These are phyloP conservation scores for Juncus effusus DNA, from an alignment of 176 grass and related monocot genomes.

Conservation along the genomic window DNA sequence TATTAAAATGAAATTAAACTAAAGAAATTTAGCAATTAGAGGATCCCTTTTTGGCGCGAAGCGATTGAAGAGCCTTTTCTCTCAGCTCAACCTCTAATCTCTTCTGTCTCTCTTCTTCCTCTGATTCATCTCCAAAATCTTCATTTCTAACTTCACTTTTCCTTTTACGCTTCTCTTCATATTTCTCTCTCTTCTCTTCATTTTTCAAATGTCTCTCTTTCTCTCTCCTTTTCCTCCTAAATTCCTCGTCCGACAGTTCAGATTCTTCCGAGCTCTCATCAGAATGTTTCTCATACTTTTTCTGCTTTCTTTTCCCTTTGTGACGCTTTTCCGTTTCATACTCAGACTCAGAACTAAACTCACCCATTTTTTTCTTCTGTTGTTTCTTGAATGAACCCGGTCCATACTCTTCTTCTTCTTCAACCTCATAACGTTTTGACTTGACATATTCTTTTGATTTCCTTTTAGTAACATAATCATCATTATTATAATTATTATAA, in stretches of 20 bases:
- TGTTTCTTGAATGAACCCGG: constrained; percentile 37
- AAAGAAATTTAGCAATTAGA: constrained; percentile 45
- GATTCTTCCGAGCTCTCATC: constrained; percentile 55
- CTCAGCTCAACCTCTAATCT: constrained; percentile 83
- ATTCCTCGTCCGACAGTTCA: constrained; percentile 47
- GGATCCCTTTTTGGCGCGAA: constrained; percentile 63
- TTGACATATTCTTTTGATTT: neutral
- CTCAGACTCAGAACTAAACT: constrained; percentile 48
- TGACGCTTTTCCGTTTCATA: constrained; percentile 48
- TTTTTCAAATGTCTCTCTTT: constrained; percentile 59
- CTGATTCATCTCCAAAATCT: constrained; percentile 35
- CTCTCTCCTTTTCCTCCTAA: constrained; percentile 66
- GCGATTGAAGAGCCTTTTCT: constrained; percentile 74
- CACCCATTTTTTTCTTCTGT: constrained; percentile 29
- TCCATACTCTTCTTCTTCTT: constrained; percentile 29
- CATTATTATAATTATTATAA: neutral
- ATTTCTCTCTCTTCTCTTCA: constrained; percentile 67
- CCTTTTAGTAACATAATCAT: no score
- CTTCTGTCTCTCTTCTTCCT: constrained; percentile 49
- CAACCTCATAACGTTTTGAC: neutral
- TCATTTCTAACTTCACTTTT: constrained; percentile 39
- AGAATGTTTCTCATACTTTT: constrained; percentile 38
- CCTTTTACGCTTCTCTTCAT: constrained; percentile 54
- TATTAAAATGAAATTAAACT: neutral
- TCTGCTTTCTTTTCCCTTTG: constrained; percentile 63